Evolutionary conservation across 208 protist genomes (phyloP).

Genomic region (Crithidia mellificae): DNA sequence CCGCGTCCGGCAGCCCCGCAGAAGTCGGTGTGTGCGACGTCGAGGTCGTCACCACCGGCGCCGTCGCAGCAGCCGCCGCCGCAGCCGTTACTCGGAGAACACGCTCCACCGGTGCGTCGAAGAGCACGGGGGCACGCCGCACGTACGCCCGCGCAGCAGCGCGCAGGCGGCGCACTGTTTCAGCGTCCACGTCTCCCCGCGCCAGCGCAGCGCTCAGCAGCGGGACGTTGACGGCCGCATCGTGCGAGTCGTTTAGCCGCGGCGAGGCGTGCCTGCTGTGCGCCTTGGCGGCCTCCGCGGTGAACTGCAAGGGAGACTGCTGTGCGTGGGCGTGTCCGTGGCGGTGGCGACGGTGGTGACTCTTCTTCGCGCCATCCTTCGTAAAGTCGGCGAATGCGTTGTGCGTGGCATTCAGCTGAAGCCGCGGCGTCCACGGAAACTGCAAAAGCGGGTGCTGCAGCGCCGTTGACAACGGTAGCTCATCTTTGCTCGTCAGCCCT

Average conservation of each 20-base stretch:
- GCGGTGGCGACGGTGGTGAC: constrained; percentile 1
- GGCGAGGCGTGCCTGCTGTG: too few species aligned
- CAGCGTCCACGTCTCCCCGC: constrained; percentile 15
- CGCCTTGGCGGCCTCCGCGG: neutral
- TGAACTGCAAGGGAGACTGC: neutral
- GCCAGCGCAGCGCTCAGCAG: constrained; percentile 19
- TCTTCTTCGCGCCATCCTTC: too few species aligned
- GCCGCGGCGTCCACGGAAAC: constrained; percentile 6
- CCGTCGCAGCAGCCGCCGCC: neutral
- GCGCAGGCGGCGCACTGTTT: constrained; percentile 8
- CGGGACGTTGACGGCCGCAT: neutral
- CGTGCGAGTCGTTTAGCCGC: too few species aligned
- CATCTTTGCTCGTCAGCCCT: neutral
- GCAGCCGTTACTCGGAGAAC: neutral
- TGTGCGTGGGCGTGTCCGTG: neutral
- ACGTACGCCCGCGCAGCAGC: constrained; percentile 14
- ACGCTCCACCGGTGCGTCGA: neutral
- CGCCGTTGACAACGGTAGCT: too few species aligned
- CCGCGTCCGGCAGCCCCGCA: neutral
- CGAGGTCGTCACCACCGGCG: neutral
- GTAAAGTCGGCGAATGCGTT: too few species aligned
- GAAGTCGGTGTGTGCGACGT: neutral
- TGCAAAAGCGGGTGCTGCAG: constrained; percentile 13
- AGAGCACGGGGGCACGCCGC: constrained; percentile 6
- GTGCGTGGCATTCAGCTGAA: neutral